Evolutionary conservation across 768 basidiomycete genomes (phyloP).

Genomic region (Russula olivacea): DNA sequence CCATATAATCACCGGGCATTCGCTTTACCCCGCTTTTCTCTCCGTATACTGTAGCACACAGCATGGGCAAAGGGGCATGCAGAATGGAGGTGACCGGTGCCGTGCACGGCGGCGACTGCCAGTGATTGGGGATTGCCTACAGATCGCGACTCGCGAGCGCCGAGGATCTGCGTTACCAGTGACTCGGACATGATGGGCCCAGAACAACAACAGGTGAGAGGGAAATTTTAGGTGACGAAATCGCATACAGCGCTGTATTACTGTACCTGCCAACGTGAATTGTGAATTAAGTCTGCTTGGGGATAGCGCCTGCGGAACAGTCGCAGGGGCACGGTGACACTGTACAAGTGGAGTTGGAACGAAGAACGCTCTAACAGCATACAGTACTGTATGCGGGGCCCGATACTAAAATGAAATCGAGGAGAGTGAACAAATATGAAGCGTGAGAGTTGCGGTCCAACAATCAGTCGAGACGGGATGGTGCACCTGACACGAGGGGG

Average conservation of each 20-base stretch:
- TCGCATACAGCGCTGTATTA: background rate
- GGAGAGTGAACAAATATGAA: background rate
- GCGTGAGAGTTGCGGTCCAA: background rate
- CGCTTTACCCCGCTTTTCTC: too few species aligned
- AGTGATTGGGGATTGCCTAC: background rate
- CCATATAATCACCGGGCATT: too few species aligned
- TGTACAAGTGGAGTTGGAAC: background rate
- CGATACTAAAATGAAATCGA: background rate
- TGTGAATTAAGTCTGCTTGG: background rate
- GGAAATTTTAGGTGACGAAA: background rate
- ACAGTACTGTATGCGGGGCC: background rate
- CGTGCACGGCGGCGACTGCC: too few species aligned
- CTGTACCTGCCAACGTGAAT: background rate
- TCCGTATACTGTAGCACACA: too few species aligned
- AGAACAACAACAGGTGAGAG: background rate
- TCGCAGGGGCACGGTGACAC: background rate
- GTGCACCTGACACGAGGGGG: background rate
- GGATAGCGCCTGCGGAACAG: background rate
- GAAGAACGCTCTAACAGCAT: background rate
- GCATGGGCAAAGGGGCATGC: background rate
- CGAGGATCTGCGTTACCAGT: too few species aligned
- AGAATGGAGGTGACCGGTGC: background rate
- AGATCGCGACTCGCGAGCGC: background rate
- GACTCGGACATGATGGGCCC: background rate
- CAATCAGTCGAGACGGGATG: background rate